Base-by-base conservation (phyloP, 2,329 filamentous ascomycete species). In the Colletotrichum somersetense region DNA sequence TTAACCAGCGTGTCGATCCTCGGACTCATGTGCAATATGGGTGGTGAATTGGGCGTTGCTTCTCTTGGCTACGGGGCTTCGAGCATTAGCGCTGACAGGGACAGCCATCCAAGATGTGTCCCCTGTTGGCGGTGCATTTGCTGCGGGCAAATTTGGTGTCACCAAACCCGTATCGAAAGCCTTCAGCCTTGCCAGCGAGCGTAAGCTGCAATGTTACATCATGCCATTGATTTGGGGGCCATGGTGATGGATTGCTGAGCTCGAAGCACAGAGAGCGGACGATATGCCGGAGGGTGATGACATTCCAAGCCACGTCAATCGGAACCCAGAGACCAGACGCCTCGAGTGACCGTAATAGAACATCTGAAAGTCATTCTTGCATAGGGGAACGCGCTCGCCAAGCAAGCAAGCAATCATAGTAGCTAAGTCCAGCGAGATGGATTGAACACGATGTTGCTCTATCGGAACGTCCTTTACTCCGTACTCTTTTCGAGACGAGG, bases 31-130 rank as follows among this genome's bases (percentile, higher is more conserved):
- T 62, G 53, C 7, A 48, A 11, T 20, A 44, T 20, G 26, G 42
- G n/a, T 20, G 46, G 8, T 48, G 44, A 40, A 46, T 53, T 40
- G 56, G 40, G 14, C 38, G 52, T 30, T 62, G 38, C 58, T 57
- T 40, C 48, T 46, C 64, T 58, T 67, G 48, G 64, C 70, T 48
- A 64, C 66, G 33, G 66, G 66, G 66, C 38, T 33, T 61, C 46
- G 35, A 44, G 53, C 68, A 35, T 42, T 72, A 70, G 70, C 55
- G 70, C 66, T 65, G 58, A 67, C 70, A 61, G 40, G 59, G 55
- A 50, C 59, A 40, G 57, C 59, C 35, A 59, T 23, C 16, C 33
- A 16, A 16, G 16, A 35, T 50, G 40, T 35, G n/a, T 30, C 40
- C 30, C n/a, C 58, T 48, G 69, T 69, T 72, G 66, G 70, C 40